phyloP scores from a whole-genome alignment of 441 rosid species.

The Breynia disticha region DNA sequence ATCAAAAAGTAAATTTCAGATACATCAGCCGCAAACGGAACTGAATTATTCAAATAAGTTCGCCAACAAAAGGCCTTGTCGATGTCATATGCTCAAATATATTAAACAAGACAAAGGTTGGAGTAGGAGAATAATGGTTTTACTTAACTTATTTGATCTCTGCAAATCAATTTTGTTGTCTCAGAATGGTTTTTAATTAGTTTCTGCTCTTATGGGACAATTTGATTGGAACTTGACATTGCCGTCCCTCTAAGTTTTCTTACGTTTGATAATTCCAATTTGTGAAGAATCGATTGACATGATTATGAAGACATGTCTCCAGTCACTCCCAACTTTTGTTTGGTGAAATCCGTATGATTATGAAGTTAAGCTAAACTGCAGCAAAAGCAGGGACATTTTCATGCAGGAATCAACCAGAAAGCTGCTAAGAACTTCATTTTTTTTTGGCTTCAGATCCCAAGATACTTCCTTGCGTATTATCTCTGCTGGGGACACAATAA shows the following conservation, averaged over 20 bases:
- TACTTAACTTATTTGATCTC: too few species aligned
- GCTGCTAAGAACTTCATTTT: too few species aligned
- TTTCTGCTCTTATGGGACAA: not conserved
- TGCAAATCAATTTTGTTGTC: too few species aligned
- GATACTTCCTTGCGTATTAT: conserved; percentile 2
- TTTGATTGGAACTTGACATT: conserved; percentile 3
- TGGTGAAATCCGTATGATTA: conserved; percentile 6
- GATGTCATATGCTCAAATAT: too few species aligned
- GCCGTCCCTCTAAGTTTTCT: not conserved
- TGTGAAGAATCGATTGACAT: conserved; percentile 14
- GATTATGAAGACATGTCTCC: conserved; percentile 6
- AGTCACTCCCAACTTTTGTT: conserved; percentile 7
- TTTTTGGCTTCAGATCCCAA: too few species aligned
- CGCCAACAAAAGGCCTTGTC: too few species aligned
- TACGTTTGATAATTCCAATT: conserved; percentile 1
- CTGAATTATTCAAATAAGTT: too few species aligned
- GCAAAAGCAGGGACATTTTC: conserved; percentile 15
- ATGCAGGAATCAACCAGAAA: conserved; percentile 1
- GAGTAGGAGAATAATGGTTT: too few species aligned
- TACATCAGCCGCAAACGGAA: too few species aligned
- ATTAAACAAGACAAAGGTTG: too few species aligned
- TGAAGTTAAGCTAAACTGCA: not conserved
- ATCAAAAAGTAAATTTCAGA: too few species aligned
- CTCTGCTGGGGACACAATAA: too few species aligned
- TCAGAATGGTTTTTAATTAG: conserved; percentile 4